Base-by-base conservation (phyloP, 2,329 filamentous ascomycete species). In the Botrytis fabae region DNA sequence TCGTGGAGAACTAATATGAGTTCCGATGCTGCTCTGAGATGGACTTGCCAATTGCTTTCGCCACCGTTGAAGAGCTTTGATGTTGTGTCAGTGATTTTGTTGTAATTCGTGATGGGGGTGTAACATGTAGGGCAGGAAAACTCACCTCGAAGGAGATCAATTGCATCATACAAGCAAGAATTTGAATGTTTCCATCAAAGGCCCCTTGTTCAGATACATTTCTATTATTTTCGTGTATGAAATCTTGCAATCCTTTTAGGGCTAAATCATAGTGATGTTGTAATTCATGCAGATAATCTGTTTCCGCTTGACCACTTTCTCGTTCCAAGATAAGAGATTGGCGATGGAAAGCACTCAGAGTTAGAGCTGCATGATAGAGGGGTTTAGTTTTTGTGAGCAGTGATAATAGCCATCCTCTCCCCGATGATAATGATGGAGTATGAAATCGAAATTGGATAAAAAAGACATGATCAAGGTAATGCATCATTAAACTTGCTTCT, bases 401-500 rank as follows among this genome's bases (percentile, higher is more conserved):
- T 35, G 87, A 86, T 54, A 91, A 80, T 57, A 91, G 82, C 89
- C 89, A 91, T n/a, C 87, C 85, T 57, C 87, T 85, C 12, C 89
- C 89, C 28, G 87, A 86, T 2, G 87, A 82, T 22, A 89, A 78
- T 1, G 83, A 83, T 1, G 89, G 89, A 0, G 84, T 84, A 79
- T 90, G 90, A 78, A 90, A 89, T 5, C 89, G 89, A 76, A 89
- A 90, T 1, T 90, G 81, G 75, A 89, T 88, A 1, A 89, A 88
- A 74, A 91, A 87, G 28, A 90, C 84, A 75, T 88, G 86, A 79
- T 91, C 89, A 59, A 90, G 83, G 77, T 90, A 91, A 73, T 88
- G 84, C 85, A 89, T 88, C 74, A 87, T 81, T 54, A 85, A 83
- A 76, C 78, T 73, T 46, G 74, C 72, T 70, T 70, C 69, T 63